These are phyloP conservation scores for Mediolabrus comicus DNA, from an alignment of 108 stramenopile genomes.

Conservation along the genomic window DNA sequence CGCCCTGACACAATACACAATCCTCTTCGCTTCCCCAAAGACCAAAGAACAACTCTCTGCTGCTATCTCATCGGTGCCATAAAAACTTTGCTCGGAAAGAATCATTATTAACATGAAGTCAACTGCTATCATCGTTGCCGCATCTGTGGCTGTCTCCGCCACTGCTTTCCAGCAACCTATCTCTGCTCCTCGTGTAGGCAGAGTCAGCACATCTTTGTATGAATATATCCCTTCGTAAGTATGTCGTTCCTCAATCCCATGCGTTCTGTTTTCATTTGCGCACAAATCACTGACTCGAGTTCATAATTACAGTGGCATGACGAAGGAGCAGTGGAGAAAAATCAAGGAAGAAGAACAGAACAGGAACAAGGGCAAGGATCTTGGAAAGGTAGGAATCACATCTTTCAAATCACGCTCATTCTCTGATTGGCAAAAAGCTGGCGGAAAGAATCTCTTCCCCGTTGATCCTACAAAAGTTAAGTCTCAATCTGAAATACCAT, in stretches of 20 bases:
- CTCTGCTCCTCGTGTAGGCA: slow-evolving; percentile 10
- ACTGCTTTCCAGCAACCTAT: slow-evolving; percentile 3
- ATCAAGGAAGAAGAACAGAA: slow-evolving; percentile 74
- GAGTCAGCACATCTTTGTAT: slow-evolving; percentile 60
- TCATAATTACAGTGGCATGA: slow-evolving; percentile 62
- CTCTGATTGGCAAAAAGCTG: slow-evolving; percentile 84
- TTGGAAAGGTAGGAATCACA: slow-evolving; percentile 80
- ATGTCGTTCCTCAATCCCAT: background rate
- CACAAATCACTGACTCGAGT: no score
- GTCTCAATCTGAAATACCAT: slow-evolving; percentile 70
- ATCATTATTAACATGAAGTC: slow-evolving; percentile 43
- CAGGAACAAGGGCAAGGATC: slow-evolving; percentile 76
- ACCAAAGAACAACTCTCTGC: no score
- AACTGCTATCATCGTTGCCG: slow-evolving; percentile 14
- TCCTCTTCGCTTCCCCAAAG: no score
- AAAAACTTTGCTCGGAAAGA: no score
- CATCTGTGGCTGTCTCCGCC: slow-evolving; percentile 18
- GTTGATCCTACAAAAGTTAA: slow-evolving; percentile 83
- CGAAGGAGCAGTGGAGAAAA: slow-evolving; percentile 80
- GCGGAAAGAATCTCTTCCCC: slow-evolving; percentile 86
- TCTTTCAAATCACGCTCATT: slow-evolving; percentile 83
- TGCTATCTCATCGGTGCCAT: no score
- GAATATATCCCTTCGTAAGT: slow-evolving; percentile 70
- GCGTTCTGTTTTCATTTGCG: background rate
- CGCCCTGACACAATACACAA: no score